Conservation (phyloP, 2,329 filamentous ascomycete species). For the Fonsecaea multimorphosa region DNA sequence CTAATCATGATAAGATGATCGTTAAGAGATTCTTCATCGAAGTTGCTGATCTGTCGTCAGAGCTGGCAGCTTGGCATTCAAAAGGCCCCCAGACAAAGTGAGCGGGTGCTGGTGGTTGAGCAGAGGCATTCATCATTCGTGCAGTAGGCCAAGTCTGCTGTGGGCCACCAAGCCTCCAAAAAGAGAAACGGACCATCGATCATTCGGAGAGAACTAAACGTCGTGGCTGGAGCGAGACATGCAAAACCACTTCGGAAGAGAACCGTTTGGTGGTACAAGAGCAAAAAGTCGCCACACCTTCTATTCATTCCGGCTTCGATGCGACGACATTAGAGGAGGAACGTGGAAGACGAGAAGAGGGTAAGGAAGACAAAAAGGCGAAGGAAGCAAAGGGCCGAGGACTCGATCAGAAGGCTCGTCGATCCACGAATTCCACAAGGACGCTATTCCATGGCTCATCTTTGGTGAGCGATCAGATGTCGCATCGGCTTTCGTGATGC, state of each 20-base stretch:
- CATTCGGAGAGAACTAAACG: neutral
- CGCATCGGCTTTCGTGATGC: neutral
- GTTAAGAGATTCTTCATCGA: constrained; percentile 1
- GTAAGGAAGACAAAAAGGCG: neutral
- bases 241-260: neutral
- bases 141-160: neutral
- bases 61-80: neutral
- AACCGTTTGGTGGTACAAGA: neutral
- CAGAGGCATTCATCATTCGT: constrained; percentile 2
- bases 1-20: constrained; percentile 24
- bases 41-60: constrained; percentile 10
- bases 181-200: neutral
- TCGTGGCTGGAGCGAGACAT: neutral
- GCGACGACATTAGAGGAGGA: neutral
- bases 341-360: neutral
- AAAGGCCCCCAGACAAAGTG: neutral
- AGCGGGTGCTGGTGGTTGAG: neutral
- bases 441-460: neutral
- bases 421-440: neutral
- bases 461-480: neutral
- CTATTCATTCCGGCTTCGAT: neutral
- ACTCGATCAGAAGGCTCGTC: neutral
- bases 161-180: neutral
- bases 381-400: neutral
- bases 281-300: neutral